phyloP scores from a whole-genome alignment of 495 filamentous ascomycete genomes.

The Aspergillus sclerotiicarbonarius region DNA sequence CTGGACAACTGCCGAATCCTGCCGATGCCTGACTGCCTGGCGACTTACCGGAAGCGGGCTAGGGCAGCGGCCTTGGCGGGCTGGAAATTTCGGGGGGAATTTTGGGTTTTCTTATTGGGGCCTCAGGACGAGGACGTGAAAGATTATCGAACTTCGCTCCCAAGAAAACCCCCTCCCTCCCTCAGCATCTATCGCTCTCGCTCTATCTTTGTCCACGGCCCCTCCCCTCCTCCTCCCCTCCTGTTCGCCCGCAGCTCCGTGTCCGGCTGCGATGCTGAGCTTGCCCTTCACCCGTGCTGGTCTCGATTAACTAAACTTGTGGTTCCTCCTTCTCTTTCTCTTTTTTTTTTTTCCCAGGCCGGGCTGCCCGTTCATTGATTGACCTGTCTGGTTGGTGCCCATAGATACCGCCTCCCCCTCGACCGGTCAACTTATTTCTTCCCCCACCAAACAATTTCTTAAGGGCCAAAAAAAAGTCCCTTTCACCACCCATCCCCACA shows the following conservation, averaged over 20 bases:
- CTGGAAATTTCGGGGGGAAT: constrained; percentile 7
- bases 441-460: constrained; percentile 25
- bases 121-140: not conserved
- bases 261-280: constrained; percentile 21
- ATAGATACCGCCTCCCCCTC: constrained; percentile 26
- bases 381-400: constrained; percentile 17
- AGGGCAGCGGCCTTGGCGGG: constrained; percentile 6
- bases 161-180: not conserved
- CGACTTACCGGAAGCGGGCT: constrained; percentile 4
- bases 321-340: not conserved
- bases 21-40: constrained; percentile 10
- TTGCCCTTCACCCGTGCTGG: constrained; percentile 10
- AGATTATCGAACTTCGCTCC: too few species aligned
- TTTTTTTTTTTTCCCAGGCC: constrained; percentile 1
- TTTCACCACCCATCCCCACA: constrained; percentile 16
- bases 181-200: not conserved
- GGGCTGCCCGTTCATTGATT: constrained; percentile 10
- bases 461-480: constrained; percentile 20
- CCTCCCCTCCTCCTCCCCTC: constrained; percentile 7
- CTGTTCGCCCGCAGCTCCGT: constrained; percentile 12
- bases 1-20: not conserved
- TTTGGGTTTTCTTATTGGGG: constrained; percentile 12
- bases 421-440: constrained; percentile 28
- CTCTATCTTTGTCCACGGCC: not conserved
- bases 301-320: too few species aligned